Evolutionary conservation across 2,329 filamentous ascomycete genomes (phyloP).

Genomic region (Hypoxylon sp.): DNA sequence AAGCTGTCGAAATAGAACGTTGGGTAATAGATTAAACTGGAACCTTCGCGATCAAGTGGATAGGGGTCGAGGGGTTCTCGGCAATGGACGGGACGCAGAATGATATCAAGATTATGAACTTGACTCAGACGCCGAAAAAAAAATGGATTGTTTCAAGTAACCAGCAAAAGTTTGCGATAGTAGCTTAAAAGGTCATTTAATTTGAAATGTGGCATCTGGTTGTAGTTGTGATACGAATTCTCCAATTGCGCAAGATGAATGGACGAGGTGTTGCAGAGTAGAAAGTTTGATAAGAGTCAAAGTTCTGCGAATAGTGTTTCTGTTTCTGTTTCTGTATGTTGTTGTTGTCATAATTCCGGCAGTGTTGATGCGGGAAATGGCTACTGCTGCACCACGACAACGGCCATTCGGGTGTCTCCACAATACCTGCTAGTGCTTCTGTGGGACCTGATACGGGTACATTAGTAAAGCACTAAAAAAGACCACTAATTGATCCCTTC

Average conservation of each 20-base stretch:
- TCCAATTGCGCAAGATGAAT: conserved; percentile 7
- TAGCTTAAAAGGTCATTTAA: conserved; percentile 20
- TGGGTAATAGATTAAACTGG: conserved; percentile 24
- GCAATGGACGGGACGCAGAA: conserved; percentile 2
- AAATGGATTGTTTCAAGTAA: conserved; percentile 13
- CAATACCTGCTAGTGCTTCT: conserved; percentile 13
- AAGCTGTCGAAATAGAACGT: not conserved
- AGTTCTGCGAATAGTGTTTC: not conserved
- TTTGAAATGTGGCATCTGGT: no score
- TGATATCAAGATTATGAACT: not conserved
- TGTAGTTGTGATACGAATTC: no score
- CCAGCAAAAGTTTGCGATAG: conserved; percentile 19
- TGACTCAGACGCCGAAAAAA: conserved; percentile 17
- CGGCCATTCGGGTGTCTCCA: conserved; percentile 18
- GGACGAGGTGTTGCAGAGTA: not conserved
- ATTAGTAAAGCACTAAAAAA: conserved; percentile 15
- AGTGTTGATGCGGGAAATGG: conserved; percentile 34
- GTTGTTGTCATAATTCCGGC: conserved; percentile 31
- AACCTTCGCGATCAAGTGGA: conserved; percentile 11
- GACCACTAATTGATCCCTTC: conserved; percentile 16
- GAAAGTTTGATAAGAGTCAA: no score
- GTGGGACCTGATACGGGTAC: conserved; percentile 2
- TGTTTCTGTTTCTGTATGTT: conserved; percentile 4
- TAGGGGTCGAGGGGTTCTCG: conserved; percentile 5
- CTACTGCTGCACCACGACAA: conserved; percentile 34